Evolutionary conservation across 2,329 filamentous ascomycete genomes (phyloP).

Genomic region (Pseudocercospora musae): DNA sequence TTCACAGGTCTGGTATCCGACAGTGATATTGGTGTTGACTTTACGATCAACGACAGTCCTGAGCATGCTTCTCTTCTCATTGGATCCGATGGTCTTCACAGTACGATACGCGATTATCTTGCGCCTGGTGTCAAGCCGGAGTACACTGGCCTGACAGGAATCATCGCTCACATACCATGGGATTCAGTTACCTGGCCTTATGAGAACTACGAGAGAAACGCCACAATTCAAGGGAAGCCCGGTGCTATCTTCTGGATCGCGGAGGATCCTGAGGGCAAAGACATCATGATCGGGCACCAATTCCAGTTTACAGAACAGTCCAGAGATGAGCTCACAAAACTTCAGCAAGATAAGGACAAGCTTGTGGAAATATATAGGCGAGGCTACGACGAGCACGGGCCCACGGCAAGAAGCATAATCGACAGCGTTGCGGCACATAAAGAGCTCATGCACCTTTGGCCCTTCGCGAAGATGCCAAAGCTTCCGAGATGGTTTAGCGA

Average conservation of each 20-base stretch:
- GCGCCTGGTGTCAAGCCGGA: slow-evolving; percentile 22
- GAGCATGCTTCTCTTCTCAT: slow-evolving; percentile 23
- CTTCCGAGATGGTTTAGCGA: slow-evolving; percentile 46
- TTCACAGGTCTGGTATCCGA: slow-evolving; percentile 42
- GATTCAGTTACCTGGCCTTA: slow-evolving; percentile 24
- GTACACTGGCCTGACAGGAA: slow-evolving; percentile 25
- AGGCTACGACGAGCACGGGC: slow-evolving; percentile 20
- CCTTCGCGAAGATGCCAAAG: slow-evolving; percentile 31
- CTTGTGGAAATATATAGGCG: slow-evolving; percentile 15
- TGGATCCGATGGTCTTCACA: slow-evolving; percentile 30
- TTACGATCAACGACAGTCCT: slow-evolving; percentile 20
- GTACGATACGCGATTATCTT: slow-evolving; percentile 36
- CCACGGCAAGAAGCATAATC: slow-evolving; percentile 25
- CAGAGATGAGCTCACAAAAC: slow-evolving; percentile 35
- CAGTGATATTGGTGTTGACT: slow-evolving; percentile 4
- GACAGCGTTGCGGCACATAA: slow-evolving; percentile 17
- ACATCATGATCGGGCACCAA: slow-evolving; percentile 40
- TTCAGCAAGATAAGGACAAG: slow-evolving; percentile 32
- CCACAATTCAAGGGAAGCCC: slow-evolving; percentile 36
- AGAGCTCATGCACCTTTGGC: slow-evolving; percentile 27
- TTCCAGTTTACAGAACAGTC: slow-evolving; percentile 31
- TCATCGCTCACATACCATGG: slow-evolving; percentile 24
- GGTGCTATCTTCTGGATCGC: slow-evolving; percentile 41
- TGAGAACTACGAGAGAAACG: slow-evolving; percentile 30
- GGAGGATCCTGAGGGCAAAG: slow-evolving; percentile 34